phyloP scores from a whole-genome alignment of 2,329 filamentous ascomycete genomes.

The Cercospora zeae-maydis region DNA sequence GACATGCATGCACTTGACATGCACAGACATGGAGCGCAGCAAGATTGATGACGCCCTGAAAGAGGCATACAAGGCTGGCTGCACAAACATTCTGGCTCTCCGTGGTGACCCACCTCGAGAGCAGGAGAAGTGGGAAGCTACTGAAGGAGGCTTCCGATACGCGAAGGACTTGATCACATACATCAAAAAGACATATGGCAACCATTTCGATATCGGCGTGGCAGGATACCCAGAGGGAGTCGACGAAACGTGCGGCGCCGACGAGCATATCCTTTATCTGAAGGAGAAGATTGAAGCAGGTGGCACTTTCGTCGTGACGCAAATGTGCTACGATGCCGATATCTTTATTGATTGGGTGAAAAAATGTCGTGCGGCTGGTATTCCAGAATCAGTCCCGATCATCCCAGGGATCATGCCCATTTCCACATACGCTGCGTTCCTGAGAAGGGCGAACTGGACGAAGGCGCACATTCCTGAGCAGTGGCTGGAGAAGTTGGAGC shows the following conservation, averaged over 20 bases:
- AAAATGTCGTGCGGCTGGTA: conserved; percentile 79
- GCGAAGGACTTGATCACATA: conserved; percentile 86
- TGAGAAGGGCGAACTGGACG: conserved; percentile 87
- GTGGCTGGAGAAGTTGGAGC: conserved; percentile 80
- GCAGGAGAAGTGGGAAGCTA: conserved; percentile 87
- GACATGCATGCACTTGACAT: conserved; percentile 98
- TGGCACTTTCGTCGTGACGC: conserved; percentile 89
- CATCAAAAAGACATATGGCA: conserved; percentile 72
- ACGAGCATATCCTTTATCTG: conserved; percentile 80
- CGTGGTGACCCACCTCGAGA: conserved; percentile 91
- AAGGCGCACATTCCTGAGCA: conserved; percentile 75
- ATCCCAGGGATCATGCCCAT: conserved; percentile 91
- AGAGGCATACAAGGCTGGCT: conserved; percentile 88
- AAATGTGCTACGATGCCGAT: conserved; percentile 99
- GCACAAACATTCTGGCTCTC: conserved; percentile 93
- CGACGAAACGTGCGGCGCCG: conserved; percentile 86
- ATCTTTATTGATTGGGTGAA: conserved; percentile 89
- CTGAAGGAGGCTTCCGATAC: conserved; percentile 78
- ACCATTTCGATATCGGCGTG: conserved; percentile 96
- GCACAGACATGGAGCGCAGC: conserved; percentile 92
- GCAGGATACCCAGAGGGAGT: conserved; percentile 94
- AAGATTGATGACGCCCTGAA: conserved; percentile 86
- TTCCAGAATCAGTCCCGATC: conserved; percentile 67
- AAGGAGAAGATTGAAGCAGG: conserved; percentile 97
- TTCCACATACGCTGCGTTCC: conserved; percentile 88